phyloP scores from a whole-genome alignment of 2,329 filamentous ascomycete species.

The Fusarium nodosum region DNA sequence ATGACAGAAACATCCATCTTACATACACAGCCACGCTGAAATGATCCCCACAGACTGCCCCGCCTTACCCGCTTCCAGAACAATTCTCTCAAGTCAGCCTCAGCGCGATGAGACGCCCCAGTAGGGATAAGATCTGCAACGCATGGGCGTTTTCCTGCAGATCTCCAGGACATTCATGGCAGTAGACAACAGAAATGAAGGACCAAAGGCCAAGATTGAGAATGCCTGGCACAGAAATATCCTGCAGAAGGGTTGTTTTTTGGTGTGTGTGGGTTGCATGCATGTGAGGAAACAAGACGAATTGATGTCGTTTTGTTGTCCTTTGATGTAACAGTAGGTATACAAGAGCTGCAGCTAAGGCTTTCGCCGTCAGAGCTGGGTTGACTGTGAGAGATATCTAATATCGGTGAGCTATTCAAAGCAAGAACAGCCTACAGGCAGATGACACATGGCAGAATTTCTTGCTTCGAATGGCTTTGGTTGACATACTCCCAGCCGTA shows the following conservation, averaged over 20 bases:
- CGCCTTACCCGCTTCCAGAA: slow-evolving; percentile 52
- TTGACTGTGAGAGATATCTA: slow-evolving; percentile 9
- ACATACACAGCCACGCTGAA: slow-evolving; percentile 40
- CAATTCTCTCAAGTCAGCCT: slow-evolving; percentile 52
- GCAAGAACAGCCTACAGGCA: slow-evolving; percentile 2
- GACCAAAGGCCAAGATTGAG: slow-evolving; percentile 23
- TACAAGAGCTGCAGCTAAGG: slow-evolving; percentile 31
- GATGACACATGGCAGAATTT: neutral
- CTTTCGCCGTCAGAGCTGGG: slow-evolving; percentile 14
- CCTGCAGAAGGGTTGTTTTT: slow-evolving; percentile 11
- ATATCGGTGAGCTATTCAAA: slow-evolving; percentile 21
- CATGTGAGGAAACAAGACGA: slow-evolving; percentile 18
- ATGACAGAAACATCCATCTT: slow-evolving; percentile 40
- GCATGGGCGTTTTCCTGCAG: slow-evolving; percentile 41
- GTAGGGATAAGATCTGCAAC: slow-evolving; percentile 38
- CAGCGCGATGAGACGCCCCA: slow-evolving; percentile 31
- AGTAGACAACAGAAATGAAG: slow-evolving; percentile 32
- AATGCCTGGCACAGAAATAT: slow-evolving; percentile 17
- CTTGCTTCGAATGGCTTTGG: neutral
- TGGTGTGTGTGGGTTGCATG: neutral
- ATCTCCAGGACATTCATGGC: slow-evolving; percentile 18
- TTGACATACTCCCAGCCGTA: neutral
- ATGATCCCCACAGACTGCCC: slow-evolving; percentile 39
- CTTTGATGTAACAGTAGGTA: slow-evolving; percentile 23
- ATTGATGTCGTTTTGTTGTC: slow-evolving; percentile 16